Base-by-base conservation (phyloP, 108 stramenopile species). In the Fragilariopsis cylindrus region DNA sequence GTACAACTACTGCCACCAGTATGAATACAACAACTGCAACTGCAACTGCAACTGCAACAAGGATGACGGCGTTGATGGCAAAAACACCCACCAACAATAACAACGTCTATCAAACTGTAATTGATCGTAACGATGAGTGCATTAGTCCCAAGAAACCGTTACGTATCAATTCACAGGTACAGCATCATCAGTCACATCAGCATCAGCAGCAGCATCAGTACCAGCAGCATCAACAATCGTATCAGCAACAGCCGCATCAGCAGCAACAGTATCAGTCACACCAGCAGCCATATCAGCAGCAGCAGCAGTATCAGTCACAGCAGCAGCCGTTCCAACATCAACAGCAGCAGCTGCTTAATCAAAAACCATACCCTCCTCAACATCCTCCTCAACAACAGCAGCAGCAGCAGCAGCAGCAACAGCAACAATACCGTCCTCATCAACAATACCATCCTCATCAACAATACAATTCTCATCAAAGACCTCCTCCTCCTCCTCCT, bases 141-240 rank as follows among this genome's bases (percentile, higher is more conserved):
- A 30, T 30, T 52, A 42, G 62, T n/a, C 62, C 62, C 39, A 9
- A 44, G 46, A 63, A 63, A 15, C 62, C 62, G n/a, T 45, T 63
- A 13, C 62, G 62, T n/a, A 11, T 63, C 43, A 40, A 44, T 12
- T 63, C 62, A 12, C 43, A 41, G 3, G 0, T 41, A 4, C 62
- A 9, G 21, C 45, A 42, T 41, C 43, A 45, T 16, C 43, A 4
- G 7, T 44, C 13, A 63, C 42, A 43, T 3, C 42, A 63, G 5
- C 11, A 7, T 3, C 58, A 30, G 41, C 18, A 30, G 0, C 19
- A 21, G 21, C 58, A 4, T 0, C 58, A 60, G 6, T 40, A 60
- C 6, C 19, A 60, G 6, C n/a, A 42, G 19, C 58, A 19, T 21
- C 43, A 41, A 4, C n/a, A 43, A 4, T 45, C 42, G 21, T 63